A percentile compares a stretch with the other conserved stretches of the same genome.
Conservation (phyloP, 306 rosid species). For the Neltuma alba region DNA sequence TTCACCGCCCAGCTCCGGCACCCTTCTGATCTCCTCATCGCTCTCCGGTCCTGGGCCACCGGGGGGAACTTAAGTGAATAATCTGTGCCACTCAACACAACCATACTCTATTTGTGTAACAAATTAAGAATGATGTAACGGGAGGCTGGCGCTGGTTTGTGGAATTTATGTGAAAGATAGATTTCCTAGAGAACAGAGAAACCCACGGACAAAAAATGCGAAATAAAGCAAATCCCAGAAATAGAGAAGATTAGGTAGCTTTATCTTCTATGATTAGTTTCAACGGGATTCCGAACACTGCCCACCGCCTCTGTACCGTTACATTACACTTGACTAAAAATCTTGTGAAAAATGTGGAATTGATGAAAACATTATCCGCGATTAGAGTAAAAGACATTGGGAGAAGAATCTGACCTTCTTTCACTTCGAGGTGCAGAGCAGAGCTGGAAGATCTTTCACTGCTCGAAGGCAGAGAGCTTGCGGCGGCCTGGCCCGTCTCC, state of each 20-base stretch:
- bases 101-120: not conserved
- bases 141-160: too few relatives aligned
- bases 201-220: not conserved
- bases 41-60: conserved; percentile 72
- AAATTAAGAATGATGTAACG: not conserved
- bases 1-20: conserved; percentile 92
- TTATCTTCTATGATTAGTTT: not conserved
- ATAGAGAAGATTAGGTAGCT: not conserved
- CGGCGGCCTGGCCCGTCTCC: conserved; percentile 38
- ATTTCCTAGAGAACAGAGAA: not conserved
- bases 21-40: conserved; percentile 97
- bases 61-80: conserved; percentile 1
- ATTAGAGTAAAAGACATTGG: not conserved
- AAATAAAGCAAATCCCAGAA: not conserved
- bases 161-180: not conserved
- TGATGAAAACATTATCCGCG: not conserved
- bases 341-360: not conserved
- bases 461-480: conserved; percentile 66
- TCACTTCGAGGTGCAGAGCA: not conserved
- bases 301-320: not conserved
- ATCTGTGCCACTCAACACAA: conserved; percentile 6
- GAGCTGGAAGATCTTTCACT: conserved; percentile 10
- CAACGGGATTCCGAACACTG: not conserved
- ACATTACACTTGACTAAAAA: not conserved
- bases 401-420: conserved; percentile 7